phyloP scores from a whole-genome alignment of 2,329 filamentous ascomycete species.

The Neofusicoccum sp. region DNA sequence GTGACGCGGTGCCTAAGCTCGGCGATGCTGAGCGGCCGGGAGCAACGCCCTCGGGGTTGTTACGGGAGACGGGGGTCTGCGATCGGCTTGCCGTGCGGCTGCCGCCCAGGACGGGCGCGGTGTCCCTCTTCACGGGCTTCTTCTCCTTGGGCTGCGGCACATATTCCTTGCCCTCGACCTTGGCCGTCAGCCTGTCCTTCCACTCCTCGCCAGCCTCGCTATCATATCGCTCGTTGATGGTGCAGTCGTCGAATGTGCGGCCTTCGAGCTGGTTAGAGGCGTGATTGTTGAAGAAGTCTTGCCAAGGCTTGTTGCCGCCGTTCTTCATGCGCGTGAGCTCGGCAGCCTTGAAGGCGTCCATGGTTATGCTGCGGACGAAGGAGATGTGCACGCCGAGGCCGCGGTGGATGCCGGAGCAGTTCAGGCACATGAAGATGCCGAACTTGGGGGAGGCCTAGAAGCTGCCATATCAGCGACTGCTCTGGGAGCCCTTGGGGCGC shows the following conservation, averaged over 20 bases:
- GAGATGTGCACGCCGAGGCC: slow-evolving; percentile 96
- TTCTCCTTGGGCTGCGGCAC: slow-evolving; percentile 62
- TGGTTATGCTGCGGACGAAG: slow-evolving; percentile 94
- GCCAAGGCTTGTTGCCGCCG: slow-evolving; percentile 87
- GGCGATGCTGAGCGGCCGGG: slow-evolving; percentile 37
- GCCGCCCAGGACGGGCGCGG: slow-evolving; percentile 36
- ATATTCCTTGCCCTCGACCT: slow-evolving; percentile 85
- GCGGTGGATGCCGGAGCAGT: slow-evolving; percentile 90
- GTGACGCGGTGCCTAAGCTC: slow-evolving; percentile 37
- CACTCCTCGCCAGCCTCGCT: slow-evolving; percentile 90
- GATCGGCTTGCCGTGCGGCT: slow-evolving; percentile 36
- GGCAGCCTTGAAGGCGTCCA: slow-evolving; percentile 94
- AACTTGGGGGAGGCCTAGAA: slow-evolving; percentile 82
- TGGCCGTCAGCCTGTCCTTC: slow-evolving; percentile 84
- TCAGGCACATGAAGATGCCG: slow-evolving; percentile 96
- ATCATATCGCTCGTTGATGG: slow-evolving; percentile 86
- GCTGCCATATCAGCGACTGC: background rate
- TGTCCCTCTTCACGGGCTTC: slow-evolving; percentile 34
- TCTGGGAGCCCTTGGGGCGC: background rate
- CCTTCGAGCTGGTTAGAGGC: slow-evolving; percentile 44
- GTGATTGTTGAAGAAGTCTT: slow-evolving; percentile 73
- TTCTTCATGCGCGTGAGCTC: slow-evolving; percentile 93
- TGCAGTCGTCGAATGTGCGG: slow-evolving; percentile 75
- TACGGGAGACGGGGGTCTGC: slow-evolving; percentile 39
- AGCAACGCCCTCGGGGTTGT: slow-evolving; percentile 30